Base-by-base conservation (phyloP, 2,329 filamentous ascomycete species). In the Arachnomyces sp. region DNA sequence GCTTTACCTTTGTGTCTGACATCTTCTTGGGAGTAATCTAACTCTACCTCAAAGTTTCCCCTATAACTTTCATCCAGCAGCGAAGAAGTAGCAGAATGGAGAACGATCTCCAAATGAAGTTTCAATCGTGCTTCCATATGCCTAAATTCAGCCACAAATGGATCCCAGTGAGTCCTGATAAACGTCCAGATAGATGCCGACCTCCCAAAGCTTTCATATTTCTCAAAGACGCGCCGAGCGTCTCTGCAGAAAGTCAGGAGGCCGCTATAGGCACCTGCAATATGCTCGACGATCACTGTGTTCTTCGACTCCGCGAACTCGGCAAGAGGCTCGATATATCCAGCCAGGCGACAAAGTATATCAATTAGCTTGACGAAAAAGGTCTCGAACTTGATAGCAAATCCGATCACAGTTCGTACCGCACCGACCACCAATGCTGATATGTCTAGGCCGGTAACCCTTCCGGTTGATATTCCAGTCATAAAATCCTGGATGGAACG, bases 231-330 rank as follows among this genome's bases (percentile, higher is more conserved):
- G 4, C 30, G 14, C 15, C 9, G 30, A 3, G n/a, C 29, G 12
- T 34, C 16, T 25, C 12, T 28, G 16, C 37, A 39, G 14, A 39
- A 39, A 13, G 15, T 33, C 30, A 39, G 21, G 9, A 39, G 11
- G 6, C 16, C 30, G 6, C 17, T 30, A n/a, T 34, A 34, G 6
- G 17, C 25, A 15, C 4, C 17, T 12, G 31, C 31, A 32, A 21
- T 15, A 9, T 16, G 17, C 11, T 17, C n/a, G 12, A 28, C 16
- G 13, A 39, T 33, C 12, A 14, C 8, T 11, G 13, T 4, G 12
- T 39, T 14, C 12, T 16, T 7, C 15, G 33, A 14, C 11, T 8
- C 6, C 7, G 17, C 21, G 15, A 12, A 18, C 1, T 9, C n/a
- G 9, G 6, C 31, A 16, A 39, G 37, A 8, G 30, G 28, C 12